Evolutionary conservation across 176 grass and related monocot species (phyloP), one percentile per base, ranked within the genome.

Genomic region (Chrysopogon serrulatus): DNA sequence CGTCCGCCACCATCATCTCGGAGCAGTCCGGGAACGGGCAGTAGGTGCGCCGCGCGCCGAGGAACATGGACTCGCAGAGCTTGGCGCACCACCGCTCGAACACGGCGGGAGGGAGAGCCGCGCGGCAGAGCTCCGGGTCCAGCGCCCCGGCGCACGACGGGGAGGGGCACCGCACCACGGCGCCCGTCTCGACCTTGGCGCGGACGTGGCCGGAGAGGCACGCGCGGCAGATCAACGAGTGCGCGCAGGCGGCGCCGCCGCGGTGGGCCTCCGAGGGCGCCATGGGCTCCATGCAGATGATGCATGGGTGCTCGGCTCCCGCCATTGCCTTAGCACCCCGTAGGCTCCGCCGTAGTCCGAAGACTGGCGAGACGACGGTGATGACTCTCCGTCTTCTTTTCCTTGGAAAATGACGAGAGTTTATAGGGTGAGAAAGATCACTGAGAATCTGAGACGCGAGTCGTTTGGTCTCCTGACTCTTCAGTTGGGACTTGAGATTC

Each of bases 11-110:
- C 84, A 94, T 85, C 66, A 91, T 76, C 85, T 85, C 88, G 18
- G 95, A 98, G 82, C 88, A 98, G 28, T 88, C 92, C 36, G 80
- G 86, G 65, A 84, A 97, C 4, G 92, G 88, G 86, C 92, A 97
- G 85, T 91, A 89, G 3, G 78, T 67, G 78, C 85, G 83, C 6
- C 77, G 77, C 31, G 49, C 72, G 36, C 63, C 84, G 21, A 91
- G 31, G 70, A 94, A 73, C 56, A 83, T 44, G 54, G 86, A 70
- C 85, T 97, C 88, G 57, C 83, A 89, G 10, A 89, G 79, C 75
- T 65, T 75, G 17, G 66, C 60, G 77, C 71, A 73, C 95, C 90
- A 94, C 45, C 91, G 87, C 64, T 90, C 84, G 74, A 87, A 89
- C 36, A 87, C 67, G 32, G 89, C 68, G 27, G 12, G 2, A 1